Evolutionary conservation across 2,329 filamentous ascomycete species (phyloP).

Genomic region (Graphilbum ipis-grandicollis): DNA sequence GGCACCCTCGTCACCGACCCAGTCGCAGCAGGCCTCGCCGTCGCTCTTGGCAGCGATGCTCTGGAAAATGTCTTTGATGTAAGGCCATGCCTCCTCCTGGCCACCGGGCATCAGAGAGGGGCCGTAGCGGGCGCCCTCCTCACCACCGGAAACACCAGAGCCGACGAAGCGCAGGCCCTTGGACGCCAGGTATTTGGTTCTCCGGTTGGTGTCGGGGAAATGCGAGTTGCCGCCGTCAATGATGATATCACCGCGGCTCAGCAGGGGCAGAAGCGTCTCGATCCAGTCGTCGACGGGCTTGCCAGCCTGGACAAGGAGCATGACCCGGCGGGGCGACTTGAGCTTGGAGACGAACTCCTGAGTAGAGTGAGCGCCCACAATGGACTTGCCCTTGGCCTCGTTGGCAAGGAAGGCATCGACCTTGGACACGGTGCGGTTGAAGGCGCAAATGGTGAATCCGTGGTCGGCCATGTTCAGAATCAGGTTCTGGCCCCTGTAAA

Average conservation of each 20-base stretch:
- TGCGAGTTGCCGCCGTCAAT: constrained; percentile 99
- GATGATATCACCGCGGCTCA: constrained; percentile 87
- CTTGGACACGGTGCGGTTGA: constrained; percentile 97
- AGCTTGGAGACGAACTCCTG: constrained; percentile 94
- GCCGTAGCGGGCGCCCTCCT: constrained; percentile 96
- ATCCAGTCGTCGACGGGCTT: constrained; percentile 98
- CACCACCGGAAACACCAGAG: constrained; percentile 93
- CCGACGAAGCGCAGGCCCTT: constrained; percentile 96
- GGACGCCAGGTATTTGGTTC: constrained; percentile 65
- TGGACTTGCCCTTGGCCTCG: constrained; percentile 87
- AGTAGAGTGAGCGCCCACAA: constrained; percentile 82
- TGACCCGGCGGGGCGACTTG: constrained; percentile 91
- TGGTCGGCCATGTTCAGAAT: constrained; percentile 82
- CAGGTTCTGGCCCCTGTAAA: constrained; percentile 56
- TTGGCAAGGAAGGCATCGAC: constrained; percentile 87
- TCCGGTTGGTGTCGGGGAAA: constrained; percentile 97
- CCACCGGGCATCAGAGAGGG: constrained; percentile 98
- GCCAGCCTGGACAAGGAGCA: constrained; percentile 98
- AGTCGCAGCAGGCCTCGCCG: constrained; percentile 94
- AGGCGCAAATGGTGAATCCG: constrained; percentile 92
- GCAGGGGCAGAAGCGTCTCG: constrained; percentile 72
- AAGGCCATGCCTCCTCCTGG: constrained; percentile 93
- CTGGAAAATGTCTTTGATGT: constrained; percentile 99
- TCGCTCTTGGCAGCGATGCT: constrained; percentile 95
- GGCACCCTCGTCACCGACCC: constrained; percentile 98